Conservation (phyloP, 1,139 yeast genomes). For the Casaregolazyma suthepensis region DNA sequence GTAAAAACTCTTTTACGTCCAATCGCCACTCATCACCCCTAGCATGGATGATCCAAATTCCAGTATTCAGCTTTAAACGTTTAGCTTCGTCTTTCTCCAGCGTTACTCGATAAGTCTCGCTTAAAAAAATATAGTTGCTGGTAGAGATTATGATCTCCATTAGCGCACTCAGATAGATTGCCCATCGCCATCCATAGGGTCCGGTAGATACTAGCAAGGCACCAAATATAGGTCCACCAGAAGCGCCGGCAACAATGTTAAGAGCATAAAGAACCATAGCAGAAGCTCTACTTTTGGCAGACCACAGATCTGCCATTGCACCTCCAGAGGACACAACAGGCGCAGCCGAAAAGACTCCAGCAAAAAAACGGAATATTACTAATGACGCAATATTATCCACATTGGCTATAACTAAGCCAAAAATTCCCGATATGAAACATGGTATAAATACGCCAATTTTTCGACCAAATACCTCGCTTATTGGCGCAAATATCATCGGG, state of each 20-base stretch:
- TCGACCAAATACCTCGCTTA: conserved; percentile 76
- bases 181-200: conserved; percentile 62
- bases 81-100: no score
- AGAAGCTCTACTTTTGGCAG: conserved; percentile 57
- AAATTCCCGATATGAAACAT: conserved; percentile 45
- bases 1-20: conserved; percentile 35
- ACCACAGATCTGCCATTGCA: conserved; percentile 64
- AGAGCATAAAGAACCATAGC: conserved; percentile 69
- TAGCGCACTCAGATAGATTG: conserved; percentile 58
- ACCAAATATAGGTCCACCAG: conserved; percentile 59
- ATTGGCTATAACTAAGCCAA: conserved; percentile 27
- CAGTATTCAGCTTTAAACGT: conserved; percentile 51
- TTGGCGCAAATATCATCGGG: conserved; percentile 72
- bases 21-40: conserved; percentile 41
- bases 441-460: conserved; percentile 62
- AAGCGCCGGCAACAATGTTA: no score
- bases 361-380: conserved; percentile 59
- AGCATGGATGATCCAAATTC: conserved; percentile 43
- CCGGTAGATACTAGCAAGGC: conserved; percentile 67
- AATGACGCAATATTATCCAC: conserved; percentile 50
- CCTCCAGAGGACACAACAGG: conserved; percentile 76
- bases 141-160: conserved; percentile 53
- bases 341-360: conserved; percentile 69
- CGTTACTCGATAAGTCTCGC: no score
- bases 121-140: conserved; percentile 41